Percentiles rank a stretch among this genome's conserved stretches.
These are phyloP conservation scores for Suillus luteus DNA, from an alignment of 768 basidiomycete genomes.

Conservation along the genomic window DNA sequence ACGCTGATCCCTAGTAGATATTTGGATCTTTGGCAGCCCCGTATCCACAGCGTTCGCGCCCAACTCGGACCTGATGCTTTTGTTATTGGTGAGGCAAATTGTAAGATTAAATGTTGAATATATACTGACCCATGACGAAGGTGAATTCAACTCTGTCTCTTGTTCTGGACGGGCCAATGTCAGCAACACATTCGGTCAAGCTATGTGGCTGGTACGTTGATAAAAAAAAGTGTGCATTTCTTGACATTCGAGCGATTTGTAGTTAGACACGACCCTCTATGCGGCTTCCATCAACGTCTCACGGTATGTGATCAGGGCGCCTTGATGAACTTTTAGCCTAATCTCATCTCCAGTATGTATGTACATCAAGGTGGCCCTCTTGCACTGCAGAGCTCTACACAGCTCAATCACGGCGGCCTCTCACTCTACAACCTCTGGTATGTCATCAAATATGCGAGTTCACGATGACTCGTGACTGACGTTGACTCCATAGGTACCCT, in stretches of 20 bases:
- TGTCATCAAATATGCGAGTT: constrained; percentile 5
- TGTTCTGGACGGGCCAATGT: constrained; percentile 52
- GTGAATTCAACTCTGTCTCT: constrained; percentile 58
- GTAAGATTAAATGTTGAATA: background rate
- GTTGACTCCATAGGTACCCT: constrained; percentile 42
- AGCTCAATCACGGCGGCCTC: constrained; percentile 50
- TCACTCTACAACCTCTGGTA: constrained; percentile 52
- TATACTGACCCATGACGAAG: constrained; percentile 26
- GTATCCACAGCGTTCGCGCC: constrained; percentile 47
- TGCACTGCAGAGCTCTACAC: constrained; percentile 50
- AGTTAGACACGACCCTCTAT: constrained; percentile 25
- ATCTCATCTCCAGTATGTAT: constrained; percentile 39
- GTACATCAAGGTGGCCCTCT: constrained; percentile 58
- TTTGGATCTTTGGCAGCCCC: constrained; percentile 57
- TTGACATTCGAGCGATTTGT: background rate
- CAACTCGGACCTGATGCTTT: constrained; percentile 51
- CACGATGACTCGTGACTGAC: background rate
- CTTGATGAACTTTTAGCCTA: background rate
- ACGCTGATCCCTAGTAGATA: constrained; percentile 36
- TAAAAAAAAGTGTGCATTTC: constrained; percentile 26
- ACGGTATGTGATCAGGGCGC: constrained; percentile 30
- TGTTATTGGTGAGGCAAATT: constrained; percentile 40
- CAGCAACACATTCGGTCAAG: constrained; percentile 57
- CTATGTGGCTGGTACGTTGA: constrained; percentile 52
- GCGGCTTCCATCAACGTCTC: constrained; percentile 47